Evolutionary conservation across 345 rosid species (phyloP), one percentile per base, ranked within the genome.

Genomic region (Dipteronia sinensis): DNA sequence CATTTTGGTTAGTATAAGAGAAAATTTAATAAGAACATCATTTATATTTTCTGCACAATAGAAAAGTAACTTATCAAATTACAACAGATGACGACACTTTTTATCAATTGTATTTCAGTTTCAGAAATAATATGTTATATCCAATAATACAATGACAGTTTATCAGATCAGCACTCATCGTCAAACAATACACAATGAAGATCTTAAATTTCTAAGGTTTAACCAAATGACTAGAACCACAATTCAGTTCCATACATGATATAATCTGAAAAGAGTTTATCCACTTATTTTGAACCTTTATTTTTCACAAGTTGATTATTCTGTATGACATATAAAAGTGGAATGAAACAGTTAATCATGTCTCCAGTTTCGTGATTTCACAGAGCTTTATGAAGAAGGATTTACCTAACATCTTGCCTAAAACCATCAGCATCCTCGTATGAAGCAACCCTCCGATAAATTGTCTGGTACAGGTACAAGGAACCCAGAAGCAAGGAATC

Each of bases 351-450:
- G 7, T 56, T 61, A 22, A 73, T 59, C 22, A 11, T 59, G 51
- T 20, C n/a, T 61, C 22, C 10, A 12, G 10, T 73, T 6, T 40
- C 25, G 0, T 6, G 42, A 74, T 74, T 64, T 53, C 20, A 46
- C 5, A 59, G 49, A 63, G 25, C n/a, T 40, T 47, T 56, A 12
- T n/a, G 68, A 12, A 46, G 65, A 31, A 27, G 74, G 49, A 20
- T 76, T 75, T 93, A 95, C 99, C 98, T 89, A 76, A 90, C 75
- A 77, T 95, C 99, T 88, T 86, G 76, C 77, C 69, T 85, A 79
- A 95, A 86, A 79, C 88, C 99, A 80, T 93, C 92, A 0, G 90
- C 71, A 74, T 76, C 80, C 79, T 91, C 78, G 16, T 95, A 93
- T 6, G 96, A 84, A 75, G 94, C 85, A 76, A 89, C 80, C 72